Evolutionary conservation across 2,329 filamentous ascomycete species (phyloP).

Genomic region (Pestalotiopsis sp.): DNA sequence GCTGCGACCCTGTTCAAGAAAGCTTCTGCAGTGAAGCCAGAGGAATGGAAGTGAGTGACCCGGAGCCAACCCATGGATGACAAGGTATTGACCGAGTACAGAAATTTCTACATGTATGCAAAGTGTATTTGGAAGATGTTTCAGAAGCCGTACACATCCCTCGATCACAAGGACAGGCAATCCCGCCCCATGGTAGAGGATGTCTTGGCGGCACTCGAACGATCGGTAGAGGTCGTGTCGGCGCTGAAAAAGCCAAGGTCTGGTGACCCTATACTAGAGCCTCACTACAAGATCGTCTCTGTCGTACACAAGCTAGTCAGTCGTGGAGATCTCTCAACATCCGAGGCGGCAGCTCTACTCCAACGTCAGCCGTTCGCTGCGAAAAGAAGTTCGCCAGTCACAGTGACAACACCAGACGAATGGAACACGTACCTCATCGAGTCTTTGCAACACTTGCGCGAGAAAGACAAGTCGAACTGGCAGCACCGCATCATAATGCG

Average conservation of each 20-base stretch:
- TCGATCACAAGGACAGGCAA: slow-evolving; percentile 45
- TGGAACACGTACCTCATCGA: slow-evolving; percentile 59
- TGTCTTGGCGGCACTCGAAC: slow-evolving; percentile 53
- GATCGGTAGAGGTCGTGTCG: slow-evolving; percentile 52
- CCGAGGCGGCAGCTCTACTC: slow-evolving; percentile 54
- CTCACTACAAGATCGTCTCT: slow-evolving; percentile 88
- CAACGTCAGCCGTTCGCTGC: slow-evolving; percentile 58
- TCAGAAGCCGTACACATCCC: slow-evolving; percentile 45
- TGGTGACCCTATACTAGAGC: slow-evolving; percentile 82
- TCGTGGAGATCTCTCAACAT: slow-evolving; percentile 47
- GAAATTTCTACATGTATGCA: slow-evolving; percentile 61
- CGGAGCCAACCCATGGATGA: neutral
- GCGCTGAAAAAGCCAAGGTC: slow-evolving; percentile 57
- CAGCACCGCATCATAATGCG: slow-evolving; percentile 89
- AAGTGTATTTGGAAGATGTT: slow-evolving; percentile 70
- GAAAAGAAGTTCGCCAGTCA: slow-evolving; percentile 49
- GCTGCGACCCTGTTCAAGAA: slow-evolving; percentile 58
- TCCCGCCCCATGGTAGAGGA: slow-evolving; percentile 40
- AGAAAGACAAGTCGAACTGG: slow-evolving; percentile 92
- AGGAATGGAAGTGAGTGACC: slow-evolving; percentile 56
- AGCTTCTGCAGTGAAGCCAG: slow-evolving; percentile 55
- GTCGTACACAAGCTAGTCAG: slow-evolving; percentile 80
- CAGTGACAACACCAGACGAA: slow-evolving; percentile 63
- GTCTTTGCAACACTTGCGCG: slow-evolving; percentile 53
- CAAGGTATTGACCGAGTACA: slow-evolving; percentile 30